Evolutionary conservation across 306 rosid genomes (phyloP).

Genomic region (Ammopiptanthus mongolicus): DNA sequence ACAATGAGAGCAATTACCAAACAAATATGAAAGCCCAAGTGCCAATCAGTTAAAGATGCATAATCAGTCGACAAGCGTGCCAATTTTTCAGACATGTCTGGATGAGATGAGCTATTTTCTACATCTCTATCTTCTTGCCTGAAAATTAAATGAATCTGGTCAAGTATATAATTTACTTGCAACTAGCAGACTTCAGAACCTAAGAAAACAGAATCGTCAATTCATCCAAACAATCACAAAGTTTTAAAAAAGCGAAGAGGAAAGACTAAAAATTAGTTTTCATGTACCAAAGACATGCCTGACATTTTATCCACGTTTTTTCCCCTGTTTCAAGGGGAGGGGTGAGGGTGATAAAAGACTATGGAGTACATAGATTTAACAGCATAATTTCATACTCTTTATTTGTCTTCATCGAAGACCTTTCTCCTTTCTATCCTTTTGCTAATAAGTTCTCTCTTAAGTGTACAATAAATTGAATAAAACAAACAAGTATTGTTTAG

Average conservation of each 20-base stretch:
- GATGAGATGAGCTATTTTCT: slow-evolving; percentile 52
- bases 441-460: background rate
- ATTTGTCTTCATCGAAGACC: background rate
- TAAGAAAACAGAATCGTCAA: slow-evolving; percentile 15
- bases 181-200: slow-evolving; percentile 15
- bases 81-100: slow-evolving; percentile 66
- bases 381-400: background rate
- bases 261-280: slow-evolving; percentile 4
- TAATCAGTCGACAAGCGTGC: slow-evolving; percentile 65
- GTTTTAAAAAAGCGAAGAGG: background rate
- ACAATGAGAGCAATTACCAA: slow-evolving; percentile 46
- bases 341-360: background rate
- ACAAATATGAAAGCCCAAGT: slow-evolving; percentile 85
- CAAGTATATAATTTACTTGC: background rate
- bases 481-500: background rate
- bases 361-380: background rate
- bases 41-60: slow-evolving; percentile 87
- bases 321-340: background rate
- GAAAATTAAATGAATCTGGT: slow-evolving; percentile 34
- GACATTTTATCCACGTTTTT: background rate
- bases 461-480: background rate
- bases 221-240: slow-evolving; percentile 5
- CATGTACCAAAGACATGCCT: background rate
- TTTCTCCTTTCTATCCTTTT: background rate
- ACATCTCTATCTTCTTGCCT: slow-evolving; percentile 86